Evolutionary conservation across 2,329 filamentous ascomycete species (phyloP), one percentile per base, ranked within the genome.

Genomic region (Ophioceras dolichostomum): DNA sequence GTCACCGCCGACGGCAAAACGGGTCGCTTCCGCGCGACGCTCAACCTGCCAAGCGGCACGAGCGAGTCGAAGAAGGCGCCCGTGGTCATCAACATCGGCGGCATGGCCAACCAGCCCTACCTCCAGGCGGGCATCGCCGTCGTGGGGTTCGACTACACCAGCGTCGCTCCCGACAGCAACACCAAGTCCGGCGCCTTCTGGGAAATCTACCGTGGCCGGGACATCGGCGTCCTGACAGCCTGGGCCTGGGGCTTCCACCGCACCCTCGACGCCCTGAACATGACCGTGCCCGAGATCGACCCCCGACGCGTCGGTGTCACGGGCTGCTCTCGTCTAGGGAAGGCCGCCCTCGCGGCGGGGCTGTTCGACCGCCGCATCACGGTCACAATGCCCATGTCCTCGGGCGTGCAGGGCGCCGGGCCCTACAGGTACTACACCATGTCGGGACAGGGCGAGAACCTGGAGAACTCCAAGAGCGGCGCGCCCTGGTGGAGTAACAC

Each of bases 401-500:
- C 65, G 26, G 68, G 69, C n/a, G 63, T 70, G 16, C 68, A 70
- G 44, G 68, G 69, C n/a, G 49, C 65, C 10, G 68, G 67, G 0
- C 70, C 68, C 41, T 73, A 70, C 59, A 63, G 67, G 22, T 61
- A 64, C 48, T 59, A 61, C 44, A 54, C 50, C 16, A 49, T 68
- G 30, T 62, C 58, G 48, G 66, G 66, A 7, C 58, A 61, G 47
- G 58, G 57, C 47, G 58, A 62, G 54, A 61, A 54, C 47, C 52
- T 69, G 2, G 65, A 68, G 49, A 69, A 70, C 52, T 60, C 58
- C 43, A 65, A 67, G 50, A 58, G 60, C 27, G 62, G 60, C 12
- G 70, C 73, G 35, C 68, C 69, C 4, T 72, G 71, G 48, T 76
- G 70, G 70, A 73, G 68, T 53, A 64, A 65, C 41, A 57, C 49